Conservation (phyloP, 176 grass and related monocot genomes). For the Cocos nucifera region DNA sequence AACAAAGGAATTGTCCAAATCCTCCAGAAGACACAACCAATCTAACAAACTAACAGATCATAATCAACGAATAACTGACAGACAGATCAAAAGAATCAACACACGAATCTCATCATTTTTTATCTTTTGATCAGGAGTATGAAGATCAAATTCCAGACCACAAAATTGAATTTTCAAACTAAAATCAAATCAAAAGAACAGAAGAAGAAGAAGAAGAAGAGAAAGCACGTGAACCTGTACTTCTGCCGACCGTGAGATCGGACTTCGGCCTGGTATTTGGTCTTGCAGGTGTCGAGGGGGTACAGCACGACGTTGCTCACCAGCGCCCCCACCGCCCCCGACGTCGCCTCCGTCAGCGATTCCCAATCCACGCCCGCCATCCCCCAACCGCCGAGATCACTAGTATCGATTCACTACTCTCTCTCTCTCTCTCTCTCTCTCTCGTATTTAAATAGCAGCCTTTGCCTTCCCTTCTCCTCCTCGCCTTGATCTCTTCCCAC, state of each 20-base stretch:
- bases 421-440: slow-evolving; percentile 14
- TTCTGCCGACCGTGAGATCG: slow-evolving; percentile 53
- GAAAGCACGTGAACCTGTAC: slow-evolving; percentile 47
- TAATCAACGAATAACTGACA: too few species aligned
- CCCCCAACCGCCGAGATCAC: slow-evolving; percentile 13
- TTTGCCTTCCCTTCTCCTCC: too few species aligned
- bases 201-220: not conserved
- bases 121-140: too few species aligned
- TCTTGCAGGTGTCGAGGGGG: slow-evolving; percentile 98
- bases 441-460: not conserved
- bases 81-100: too few species aligned
- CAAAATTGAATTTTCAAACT: not conserved
- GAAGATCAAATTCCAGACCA: too few species aligned
- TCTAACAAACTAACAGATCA: too few species aligned
- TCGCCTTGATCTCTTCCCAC: too few species aligned
- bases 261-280: slow-evolving; percentile 92
- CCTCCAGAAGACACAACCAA: too few species aligned
- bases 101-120: too few species aligned
- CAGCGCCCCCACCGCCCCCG: slow-evolving; percentile 80
- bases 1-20: too few species aligned
- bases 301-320: slow-evolving; percentile 89
- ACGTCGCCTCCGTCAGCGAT: slow-evolving; percentile 86
- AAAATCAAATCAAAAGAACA: not conserved
- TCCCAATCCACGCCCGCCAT: slow-evolving; percentile 65
- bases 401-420: not conserved